Base-by-base conservation (phyloP, 169 alveolate genomes). In the Plasmodium chabaudi region DNA sequence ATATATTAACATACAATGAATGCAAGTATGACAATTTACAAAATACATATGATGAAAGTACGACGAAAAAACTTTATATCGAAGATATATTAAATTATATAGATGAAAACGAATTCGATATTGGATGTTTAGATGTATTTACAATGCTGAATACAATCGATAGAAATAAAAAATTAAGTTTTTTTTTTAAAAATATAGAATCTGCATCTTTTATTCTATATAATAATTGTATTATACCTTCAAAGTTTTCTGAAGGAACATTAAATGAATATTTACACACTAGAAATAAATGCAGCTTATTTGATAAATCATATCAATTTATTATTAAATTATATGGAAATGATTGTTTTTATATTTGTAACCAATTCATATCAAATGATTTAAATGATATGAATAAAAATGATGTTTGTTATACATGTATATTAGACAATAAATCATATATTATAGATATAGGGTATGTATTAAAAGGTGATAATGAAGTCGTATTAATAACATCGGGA, bases 381-480 rank as follows among this genome's bases (percentile, higher is more conserved):
- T 51, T 93, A 67, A 51, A 88, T 39, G 82, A 69, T 17, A 82
- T 93, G 94, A 63, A 42, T 25, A 53, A 17, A 3, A 57, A 84
- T 27, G 91, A 87, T 63, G 73, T 88, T 27, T 75, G 87, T 51
- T 91, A 93, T 57, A 60, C 93, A 9, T 73, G 91, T 39, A 53
- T 93, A 17, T 15, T 93, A 53, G 96, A 93, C 23, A 89, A 93
- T 64, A 87, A 93, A 64, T 89, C 94, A 7, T 59, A 59, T 34
- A 87, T 93, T 53, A 44, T 93, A 86, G 96, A 91, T 56, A 93
- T 89, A 64, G 92, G 92, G 13, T 88, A 89, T 56, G 92, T 93
- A 25, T 79, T 89, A 44, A 91, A 86, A 61, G 55, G 61, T 25
- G 92, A 88, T n/a, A 87, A 87, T 17, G 88, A 70, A 56, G 74